These are phyloP conservation scores for Gonium pectorale DNA, from an alignment of 139 green algal species.

Conservation along the genomic window DNA sequence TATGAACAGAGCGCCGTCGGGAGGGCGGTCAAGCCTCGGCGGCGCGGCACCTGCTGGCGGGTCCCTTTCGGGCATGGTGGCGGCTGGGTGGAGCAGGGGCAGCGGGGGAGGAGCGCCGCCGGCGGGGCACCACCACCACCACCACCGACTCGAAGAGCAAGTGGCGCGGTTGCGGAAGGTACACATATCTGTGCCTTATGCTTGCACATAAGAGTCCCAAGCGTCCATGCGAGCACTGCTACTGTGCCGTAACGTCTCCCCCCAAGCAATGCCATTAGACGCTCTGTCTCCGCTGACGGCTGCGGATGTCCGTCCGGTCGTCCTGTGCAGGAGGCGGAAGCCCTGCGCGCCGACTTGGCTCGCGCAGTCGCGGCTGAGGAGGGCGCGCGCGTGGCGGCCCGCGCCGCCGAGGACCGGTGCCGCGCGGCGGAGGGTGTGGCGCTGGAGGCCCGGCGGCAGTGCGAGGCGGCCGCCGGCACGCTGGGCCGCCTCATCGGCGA, in stretches of 20 bases:
- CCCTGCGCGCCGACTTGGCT: conserved; percentile 19
- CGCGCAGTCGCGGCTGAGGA: conserved; percentile 14
- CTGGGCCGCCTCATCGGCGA: conserved; percentile 50
- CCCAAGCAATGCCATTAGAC: no score
- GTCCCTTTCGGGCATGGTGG: no score
- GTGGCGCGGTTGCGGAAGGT: conserved; percentile 13
- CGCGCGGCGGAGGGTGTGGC: conserved; percentile 40
- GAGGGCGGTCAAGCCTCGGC: no score
- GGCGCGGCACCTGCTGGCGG: no score
- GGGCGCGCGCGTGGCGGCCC: background rate
- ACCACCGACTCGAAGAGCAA: conserved; percentile 23
- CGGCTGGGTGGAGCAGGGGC: no score
- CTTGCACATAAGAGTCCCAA: no score
- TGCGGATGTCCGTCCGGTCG: no score
- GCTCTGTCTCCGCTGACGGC: background rate
- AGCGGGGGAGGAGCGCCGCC: background rate
- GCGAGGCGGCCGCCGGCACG: conserved; percentile 42
- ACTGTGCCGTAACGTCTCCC: no score
- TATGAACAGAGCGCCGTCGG: no score
- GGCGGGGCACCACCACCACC: no score
- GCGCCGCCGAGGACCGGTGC: conserved; percentile 37
- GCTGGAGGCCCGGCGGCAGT: conserved; percentile 45
- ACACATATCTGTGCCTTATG: no score
- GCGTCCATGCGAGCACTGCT: no score
- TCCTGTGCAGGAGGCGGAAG: conserved; percentile 30